Conservation (phyloP, 2,329 filamentous ascomycete genomes). For the Aspergillus terreus region DNA sequence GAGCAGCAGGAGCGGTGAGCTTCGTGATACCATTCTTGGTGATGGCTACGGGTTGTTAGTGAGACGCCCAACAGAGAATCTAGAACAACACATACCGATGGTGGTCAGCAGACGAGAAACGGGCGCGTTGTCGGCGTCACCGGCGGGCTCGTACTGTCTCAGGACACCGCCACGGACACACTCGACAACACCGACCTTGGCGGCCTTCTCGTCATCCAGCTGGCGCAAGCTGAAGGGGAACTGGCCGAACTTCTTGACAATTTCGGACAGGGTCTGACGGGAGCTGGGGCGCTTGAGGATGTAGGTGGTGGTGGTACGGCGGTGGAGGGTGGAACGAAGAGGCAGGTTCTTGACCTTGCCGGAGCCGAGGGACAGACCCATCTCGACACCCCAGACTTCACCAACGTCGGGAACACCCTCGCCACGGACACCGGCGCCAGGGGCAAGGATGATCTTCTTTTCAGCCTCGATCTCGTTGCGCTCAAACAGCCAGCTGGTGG, state of each 20-base stretch:
- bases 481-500: constrained; percentile 94
- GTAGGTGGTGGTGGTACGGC: constrained; percentile 87
- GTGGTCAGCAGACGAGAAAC: constrained; percentile 88
- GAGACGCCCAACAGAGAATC: neutral
- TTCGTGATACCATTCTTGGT: constrained; percentile 96
- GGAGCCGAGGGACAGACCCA: constrained; percentile 82
- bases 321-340: constrained; percentile 86
- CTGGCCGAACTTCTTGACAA: constrained; percentile 93
- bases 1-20: constrained; percentile 70
- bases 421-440: constrained; percentile 79
- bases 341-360: constrained; percentile 94
- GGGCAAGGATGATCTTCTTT: constrained; percentile 94
- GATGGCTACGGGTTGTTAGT: constrained; percentile 60
- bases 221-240: constrained; percentile 98
- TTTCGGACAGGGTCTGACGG: constrained; percentile 85
- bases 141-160: constrained; percentile 92
- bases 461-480: constrained; percentile 95
- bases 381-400: constrained; percentile 97
- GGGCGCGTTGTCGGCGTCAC: constrained; percentile 82
- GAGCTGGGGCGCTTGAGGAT: constrained; percentile 91
- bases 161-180: constrained; percentile 91
- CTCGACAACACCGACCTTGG: constrained; percentile 93
- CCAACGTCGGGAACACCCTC: constrained; percentile 84
- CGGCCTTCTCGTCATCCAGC: constrained; percentile 91
- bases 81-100: constrained; percentile 64